These are phyloP conservation scores for Aspergillus tamarii DNA, from an alignment of 2,329 filamentous ascomycete genomes.

Conservation along the genomic window DNA sequence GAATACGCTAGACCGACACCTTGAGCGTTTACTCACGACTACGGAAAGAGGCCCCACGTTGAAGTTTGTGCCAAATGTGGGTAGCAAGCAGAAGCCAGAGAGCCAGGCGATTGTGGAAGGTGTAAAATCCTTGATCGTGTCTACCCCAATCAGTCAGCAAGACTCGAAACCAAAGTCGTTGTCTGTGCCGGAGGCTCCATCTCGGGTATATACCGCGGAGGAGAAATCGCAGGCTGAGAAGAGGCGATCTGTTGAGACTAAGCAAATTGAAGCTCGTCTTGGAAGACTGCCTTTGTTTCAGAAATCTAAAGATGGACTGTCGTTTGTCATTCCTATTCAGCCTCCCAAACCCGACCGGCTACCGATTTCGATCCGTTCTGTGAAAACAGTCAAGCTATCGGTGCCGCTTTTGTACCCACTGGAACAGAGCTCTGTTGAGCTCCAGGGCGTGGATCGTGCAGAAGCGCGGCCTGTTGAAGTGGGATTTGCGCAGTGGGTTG, in stretches of 20 bases:
- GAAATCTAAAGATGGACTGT: slow-evolving; percentile 69
- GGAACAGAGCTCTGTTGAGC: slow-evolving; percentile 65
- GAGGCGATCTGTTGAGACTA: slow-evolving; percentile 66
- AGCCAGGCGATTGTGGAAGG: slow-evolving; percentile 12
- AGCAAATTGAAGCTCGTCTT: slow-evolving; percentile 76
- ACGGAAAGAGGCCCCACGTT: slow-evolving; percentile 73
- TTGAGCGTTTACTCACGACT: slow-evolving; percentile 71
- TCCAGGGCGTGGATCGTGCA: slow-evolving; percentile 64
- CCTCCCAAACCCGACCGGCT: slow-evolving; percentile 64
- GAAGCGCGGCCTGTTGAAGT: slow-evolving; percentile 67
- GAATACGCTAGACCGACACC: slow-evolving; percentile 71
- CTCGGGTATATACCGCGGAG: slow-evolving; percentile 59
- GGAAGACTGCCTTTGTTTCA: slow-evolving; percentile 68
- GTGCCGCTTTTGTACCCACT: slow-evolving; percentile 74
- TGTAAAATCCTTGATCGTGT: slow-evolving; percentile 14
- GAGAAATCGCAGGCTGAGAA: slow-evolving; percentile 66
- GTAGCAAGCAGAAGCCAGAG: slow-evolving; percentile 38
- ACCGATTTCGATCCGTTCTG: slow-evolving; percentile 61
- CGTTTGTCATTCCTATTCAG: slow-evolving; percentile 72
- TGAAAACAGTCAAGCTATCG: slow-evolving; percentile 68
- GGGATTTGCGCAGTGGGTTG: slow-evolving; percentile 64
- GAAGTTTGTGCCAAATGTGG: slow-evolving; percentile 66
- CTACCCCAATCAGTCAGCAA: not conserved
- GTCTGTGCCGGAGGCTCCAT: slow-evolving; percentile 33
- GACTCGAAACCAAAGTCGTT: slow-evolving; percentile 4